phyloP scores from a whole-genome alignment of 805 yeast species.

The Candida qinlingensis region DNA sequence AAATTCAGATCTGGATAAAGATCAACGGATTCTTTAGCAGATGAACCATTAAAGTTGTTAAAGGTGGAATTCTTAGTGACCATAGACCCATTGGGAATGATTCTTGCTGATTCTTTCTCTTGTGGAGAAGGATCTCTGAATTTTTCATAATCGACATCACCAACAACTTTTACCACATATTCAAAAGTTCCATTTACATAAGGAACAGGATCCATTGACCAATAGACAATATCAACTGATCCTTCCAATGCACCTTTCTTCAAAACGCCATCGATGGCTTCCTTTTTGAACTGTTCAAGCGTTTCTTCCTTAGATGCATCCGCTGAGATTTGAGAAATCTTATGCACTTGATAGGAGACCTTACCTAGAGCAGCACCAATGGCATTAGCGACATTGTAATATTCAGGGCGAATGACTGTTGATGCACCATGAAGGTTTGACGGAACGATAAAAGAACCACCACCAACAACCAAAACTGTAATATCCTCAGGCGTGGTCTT shows the following conservation, averaged over 20 bases:
- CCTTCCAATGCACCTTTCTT: slow-evolving; percentile 24
- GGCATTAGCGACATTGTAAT: slow-evolving; percentile 43
- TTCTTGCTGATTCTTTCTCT: too few relatives aligned
- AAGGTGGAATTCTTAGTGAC: slow-evolving; percentile 1
- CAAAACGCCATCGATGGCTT: slow-evolving; percentile 19
- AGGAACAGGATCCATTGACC: slow-evolving; percentile 25
- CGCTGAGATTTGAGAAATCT: slow-evolving; percentile 7
- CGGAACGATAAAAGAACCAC: slow-evolving; percentile 45
- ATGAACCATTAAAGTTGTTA: too few relatives aligned
- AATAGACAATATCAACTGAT: slow-evolving; percentile 23
- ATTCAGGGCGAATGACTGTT: slow-evolving; percentile 38
- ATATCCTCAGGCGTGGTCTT: slow-evolving; percentile 40
- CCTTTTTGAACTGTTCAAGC: slow-evolving; percentile 18
- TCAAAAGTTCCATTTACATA: slow-evolving; percentile 27
- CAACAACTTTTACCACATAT: slow-evolving; percentile 17
- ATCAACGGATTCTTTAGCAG: too few relatives aligned
- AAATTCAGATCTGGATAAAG: neutral
- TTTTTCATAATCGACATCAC: slow-evolving; percentile 19
- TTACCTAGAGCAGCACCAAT: slow-evolving; percentile 39
- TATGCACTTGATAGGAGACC: slow-evolving; percentile 8
- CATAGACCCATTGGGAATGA: slow-evolving; percentile 7
- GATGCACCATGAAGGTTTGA: slow-evolving; percentile 36
- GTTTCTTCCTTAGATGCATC: slow-evolving; percentile 14
- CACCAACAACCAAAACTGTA: slow-evolving; percentile 44
- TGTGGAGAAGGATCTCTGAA: slow-evolving; percentile 24